Conservation (phyloP, 2,329 filamentous ascomycete genomes). For the Paraconiothyrium brasiliense region DNA sequence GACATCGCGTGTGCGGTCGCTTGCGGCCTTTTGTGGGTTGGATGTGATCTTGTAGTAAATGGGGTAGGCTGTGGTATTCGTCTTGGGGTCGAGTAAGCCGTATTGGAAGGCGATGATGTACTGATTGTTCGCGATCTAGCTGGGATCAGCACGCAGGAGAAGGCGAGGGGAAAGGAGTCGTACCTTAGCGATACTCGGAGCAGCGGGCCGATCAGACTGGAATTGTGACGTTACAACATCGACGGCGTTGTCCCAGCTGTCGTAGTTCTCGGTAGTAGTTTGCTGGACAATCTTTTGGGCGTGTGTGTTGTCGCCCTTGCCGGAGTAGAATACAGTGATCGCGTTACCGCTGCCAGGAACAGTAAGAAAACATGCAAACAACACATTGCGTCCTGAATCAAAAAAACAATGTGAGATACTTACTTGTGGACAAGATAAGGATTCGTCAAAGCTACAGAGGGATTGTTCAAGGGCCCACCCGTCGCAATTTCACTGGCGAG, state of each 20-base stretch:
- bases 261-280: slow-evolving; percentile 24
- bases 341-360: slow-evolving; percentile 16
- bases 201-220: slow-evolving; percentile 21
- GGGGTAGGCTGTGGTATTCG: slow-evolving; percentile 19
- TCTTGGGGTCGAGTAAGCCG: slow-evolving; percentile 9
- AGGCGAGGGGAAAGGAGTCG: neutral
- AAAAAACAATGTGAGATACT: neutral
- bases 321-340: slow-evolving; percentile 31
- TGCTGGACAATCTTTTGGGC: slow-evolving; percentile 32
- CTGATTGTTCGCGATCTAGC: slow-evolving; percentile 28
- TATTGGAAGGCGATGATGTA: slow-evolving; percentile 30
- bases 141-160: neutral
- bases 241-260: slow-evolving; percentile 26
- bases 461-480: slow-evolving; percentile 24
- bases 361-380: slow-evolving; percentile 1
- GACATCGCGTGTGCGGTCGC: slow-evolving; percentile 19
- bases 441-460: slow-evolving; percentile 25
- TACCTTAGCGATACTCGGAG: slow-evolving; percentile 9
- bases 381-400: neutral
- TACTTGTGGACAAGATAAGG: slow-evolving; percentile 31
- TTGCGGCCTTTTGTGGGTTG: slow-evolving; percentile 25
- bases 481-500: slow-evolving; percentile 25
- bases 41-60: slow-evolving; percentile 29
- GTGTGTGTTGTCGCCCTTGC: slow-evolving; percentile 26
- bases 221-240: slow-evolving; percentile 24